These are phyloP conservation scores for Triticum dicoccoides DNA, from an alignment of 176 grass and related monocot species.

Conservation along the genomic window DNA sequence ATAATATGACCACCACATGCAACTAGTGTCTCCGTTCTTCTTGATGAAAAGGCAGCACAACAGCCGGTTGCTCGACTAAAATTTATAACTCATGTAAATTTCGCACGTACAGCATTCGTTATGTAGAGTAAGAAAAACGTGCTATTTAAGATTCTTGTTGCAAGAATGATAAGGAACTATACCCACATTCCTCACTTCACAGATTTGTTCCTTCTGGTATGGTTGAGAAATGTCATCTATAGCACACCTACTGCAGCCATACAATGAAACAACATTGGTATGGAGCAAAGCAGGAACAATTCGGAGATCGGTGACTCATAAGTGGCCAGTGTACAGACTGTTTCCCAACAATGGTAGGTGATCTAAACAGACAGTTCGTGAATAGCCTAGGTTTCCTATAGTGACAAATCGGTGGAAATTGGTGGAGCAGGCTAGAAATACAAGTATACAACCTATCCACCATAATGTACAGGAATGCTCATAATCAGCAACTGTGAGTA, in stretches of 20 bases:
- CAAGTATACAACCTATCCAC: background rate
- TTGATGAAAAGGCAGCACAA: too few species aligned
- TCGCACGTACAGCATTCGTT: background rate
- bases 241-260: background rate
- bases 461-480: background rate
- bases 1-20: background rate
- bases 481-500: background rate
- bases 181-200: background rate
- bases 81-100: background rate
- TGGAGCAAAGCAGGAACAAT: background rate
- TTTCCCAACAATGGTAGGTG: background rate
- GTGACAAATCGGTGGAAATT: constrained; percentile 9
- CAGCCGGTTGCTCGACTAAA: background rate
- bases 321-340: background rate
- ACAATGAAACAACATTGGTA: background rate
- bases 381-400: background rate
- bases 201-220: background rate
- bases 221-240: background rate
- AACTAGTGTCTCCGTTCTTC: too few species aligned
- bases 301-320: background rate
- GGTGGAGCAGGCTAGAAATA: background rate
- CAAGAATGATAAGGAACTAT: background rate
- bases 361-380: background rate
- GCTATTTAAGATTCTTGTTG: background rate
- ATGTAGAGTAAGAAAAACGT: background rate